Percentiles rank a stretch among this genome's conserved stretches.
Evolutionary conservation across 495 filamentous ascomycete genomes (phyloP).

Genomic region (Penicillium robsamsonii): DNA sequence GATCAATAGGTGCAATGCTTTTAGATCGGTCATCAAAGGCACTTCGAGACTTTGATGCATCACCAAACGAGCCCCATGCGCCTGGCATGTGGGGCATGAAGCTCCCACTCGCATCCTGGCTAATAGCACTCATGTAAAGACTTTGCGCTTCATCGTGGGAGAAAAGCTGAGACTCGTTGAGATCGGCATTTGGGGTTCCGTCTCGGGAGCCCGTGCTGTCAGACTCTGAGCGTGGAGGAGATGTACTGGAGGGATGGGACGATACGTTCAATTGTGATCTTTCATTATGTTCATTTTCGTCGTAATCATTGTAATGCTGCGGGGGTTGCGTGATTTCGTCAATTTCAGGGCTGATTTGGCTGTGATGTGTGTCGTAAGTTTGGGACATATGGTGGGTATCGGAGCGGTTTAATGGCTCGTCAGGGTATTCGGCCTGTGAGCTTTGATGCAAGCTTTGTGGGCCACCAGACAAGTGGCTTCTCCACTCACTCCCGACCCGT

Average conservation of each 20-base stretch:
- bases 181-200: conserved; percentile 43
- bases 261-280: conserved; percentile 7
- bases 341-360: conserved; percentile 5
- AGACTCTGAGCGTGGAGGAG: conserved; percentile 25
- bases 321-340: neutral
- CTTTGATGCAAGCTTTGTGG: conserved; percentile 3
- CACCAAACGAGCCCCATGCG: conserved; percentile 52
- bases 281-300: conserved; percentile 4
- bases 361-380: conserved; percentile 4
- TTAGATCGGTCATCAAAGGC: neutral
- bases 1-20: neutral
- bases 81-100: conserved; percentile 57
- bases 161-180: conserved; percentile 75
- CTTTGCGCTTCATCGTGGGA: conserved; percentile 91
- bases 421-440: neutral
- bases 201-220: conserved; percentile 24
- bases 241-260: conserved; percentile 10
- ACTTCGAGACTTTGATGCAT: conserved; percentile 2
- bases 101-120: conserved; percentile 36
- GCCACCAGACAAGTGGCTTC: neutral
- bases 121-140: conserved; percentile 87
- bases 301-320: neutral
- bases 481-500: conserved; percentile 7
- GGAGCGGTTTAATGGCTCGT: neutral
- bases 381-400: neutral